Conservation (phyloP, 306 rosid genomes). For the Citrullus mucosospermus region DNA sequence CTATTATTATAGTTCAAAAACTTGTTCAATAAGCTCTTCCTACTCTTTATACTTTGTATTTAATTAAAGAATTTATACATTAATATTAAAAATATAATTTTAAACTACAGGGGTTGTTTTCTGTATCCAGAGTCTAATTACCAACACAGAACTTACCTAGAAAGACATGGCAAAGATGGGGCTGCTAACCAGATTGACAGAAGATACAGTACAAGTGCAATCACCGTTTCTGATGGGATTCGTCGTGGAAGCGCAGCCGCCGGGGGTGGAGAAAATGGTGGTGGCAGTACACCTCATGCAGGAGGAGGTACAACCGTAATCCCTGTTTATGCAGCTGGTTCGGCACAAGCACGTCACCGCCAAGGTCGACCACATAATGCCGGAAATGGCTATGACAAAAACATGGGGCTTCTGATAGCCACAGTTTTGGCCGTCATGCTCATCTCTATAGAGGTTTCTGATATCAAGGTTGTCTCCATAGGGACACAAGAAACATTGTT, state of each 20-base stretch:
- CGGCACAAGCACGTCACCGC: constrained; percentile 36
- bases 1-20: neutral
- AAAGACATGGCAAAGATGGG: constrained; percentile 2
- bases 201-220: neutral
- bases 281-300: constrained; percentile 13
- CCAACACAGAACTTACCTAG: constrained; percentile 5
- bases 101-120: neutral
- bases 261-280: constrained; percentile 18
- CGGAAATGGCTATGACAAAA: constrained; percentile 26
- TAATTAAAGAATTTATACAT: neutral
- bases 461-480: neutral
- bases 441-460: constrained; percentile 9
- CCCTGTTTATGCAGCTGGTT: constrained; percentile 55
- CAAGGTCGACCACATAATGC: constrained; percentile 24
- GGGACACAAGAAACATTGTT: neutral
- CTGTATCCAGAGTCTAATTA: neutral
- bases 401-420: constrained; percentile 17
- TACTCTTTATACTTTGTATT: no score
- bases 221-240: constrained; percentile 20
- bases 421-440: constrained; percentile 20
- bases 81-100: neutral
- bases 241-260: constrained; percentile 10
- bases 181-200: neutral
- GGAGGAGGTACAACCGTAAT: constrained; percentile 33
- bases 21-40: neutral